Conservation (phyloP, 2,329 filamentous ascomycete species). For the Fusarium phyllophilum region DNA sequence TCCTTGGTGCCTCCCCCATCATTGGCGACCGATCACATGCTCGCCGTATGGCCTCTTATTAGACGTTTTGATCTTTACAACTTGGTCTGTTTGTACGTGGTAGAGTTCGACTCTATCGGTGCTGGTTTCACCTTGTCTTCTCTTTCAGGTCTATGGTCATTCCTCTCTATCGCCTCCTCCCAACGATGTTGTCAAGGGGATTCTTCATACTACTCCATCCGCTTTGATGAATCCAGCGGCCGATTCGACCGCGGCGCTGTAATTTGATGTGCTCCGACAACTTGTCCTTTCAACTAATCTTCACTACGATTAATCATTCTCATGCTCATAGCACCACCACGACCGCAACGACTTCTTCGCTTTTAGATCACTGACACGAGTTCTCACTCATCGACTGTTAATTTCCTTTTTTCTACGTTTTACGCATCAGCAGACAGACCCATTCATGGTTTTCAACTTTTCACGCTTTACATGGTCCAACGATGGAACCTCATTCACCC, state of each 20-base stretch:
- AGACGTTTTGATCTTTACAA: slow-evolving; percentile 43
- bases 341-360: slow-evolving; percentile 44
- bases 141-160: slow-evolving; percentile 36
- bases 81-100: slow-evolving; percentile 44
- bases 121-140: slow-evolving; percentile 43
- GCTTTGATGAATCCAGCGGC: slow-evolving; percentile 22
- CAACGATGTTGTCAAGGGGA: slow-evolving; percentile 29
- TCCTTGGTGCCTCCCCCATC: slow-evolving; percentile 59
- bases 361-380: slow-evolving; percentile 42
- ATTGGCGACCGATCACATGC: slow-evolving; percentile 62
- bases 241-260: slow-evolving; percentile 16
- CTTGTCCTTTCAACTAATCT: slow-evolving; percentile 23
- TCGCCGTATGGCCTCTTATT: slow-evolving; percentile 74
- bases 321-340: slow-evolving; percentile 43
- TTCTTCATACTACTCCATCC: slow-evolving; percentile 9
- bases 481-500: slow-evolving; percentile 33
- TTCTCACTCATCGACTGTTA: slow-evolving; percentile 36
- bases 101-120: slow-evolving; percentile 37
- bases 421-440: slow-evolving; percentile 36
- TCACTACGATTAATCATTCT: slow-evolving; percentile 35
- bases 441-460: slow-evolving; percentile 27
- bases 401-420: slow-evolving; percentile 34
- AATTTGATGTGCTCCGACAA: slow-evolving; percentile 14
- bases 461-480: slow-evolving; percentile 34
- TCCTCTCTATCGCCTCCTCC: slow-evolving; percentile 16